phyloP scores from a whole-genome alignment of 2,329 filamentous ascomycete genomes.

The Fusarium sp. region DNA sequence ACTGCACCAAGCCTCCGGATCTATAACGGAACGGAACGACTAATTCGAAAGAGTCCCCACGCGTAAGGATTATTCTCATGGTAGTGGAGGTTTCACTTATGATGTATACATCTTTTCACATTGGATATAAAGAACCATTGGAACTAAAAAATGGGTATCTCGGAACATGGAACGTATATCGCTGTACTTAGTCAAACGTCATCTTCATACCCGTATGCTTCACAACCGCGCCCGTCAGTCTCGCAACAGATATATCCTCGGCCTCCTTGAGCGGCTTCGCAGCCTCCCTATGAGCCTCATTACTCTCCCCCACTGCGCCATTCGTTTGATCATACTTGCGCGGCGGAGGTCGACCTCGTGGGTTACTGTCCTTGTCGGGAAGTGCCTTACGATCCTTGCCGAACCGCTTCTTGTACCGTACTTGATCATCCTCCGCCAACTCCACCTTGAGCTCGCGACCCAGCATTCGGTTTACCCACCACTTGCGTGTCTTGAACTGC shows the following conservation, averaged over 20 bases:
- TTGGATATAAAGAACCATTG: background rate
- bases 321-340: conserved; percentile 35
- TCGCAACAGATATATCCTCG: conserved; percentile 60
- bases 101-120: background rate
- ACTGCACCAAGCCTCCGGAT: conserved; percentile 8
- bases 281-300: conserved; percentile 20
- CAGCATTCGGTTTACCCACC: conserved; percentile 86
- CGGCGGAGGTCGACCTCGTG: conserved; percentile 49
- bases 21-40: background rate
- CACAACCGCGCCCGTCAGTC: conserved; percentile 81
- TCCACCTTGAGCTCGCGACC: conserved; percentile 87
- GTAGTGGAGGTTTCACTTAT: background rate
- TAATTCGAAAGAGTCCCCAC: background rate
- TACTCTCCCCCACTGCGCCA: conserved; percentile 41
- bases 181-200: conserved; percentile 71
- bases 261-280: conserved; percentile 52
- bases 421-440: conserved; percentile 89
- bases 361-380: conserved; percentile 37
- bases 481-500: conserved; percentile 70
- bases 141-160: conserved; percentile 34
- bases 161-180: conserved; percentile 31
- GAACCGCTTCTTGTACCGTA: conserved; percentile 92
- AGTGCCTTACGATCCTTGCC: conserved; percentile 67
- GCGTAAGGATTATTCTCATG: background rate
- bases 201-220: conserved; percentile 81